phyloP scores from a whole-genome alignment of 257 asterid species.

The Nicotiana sylvestris region DNA sequence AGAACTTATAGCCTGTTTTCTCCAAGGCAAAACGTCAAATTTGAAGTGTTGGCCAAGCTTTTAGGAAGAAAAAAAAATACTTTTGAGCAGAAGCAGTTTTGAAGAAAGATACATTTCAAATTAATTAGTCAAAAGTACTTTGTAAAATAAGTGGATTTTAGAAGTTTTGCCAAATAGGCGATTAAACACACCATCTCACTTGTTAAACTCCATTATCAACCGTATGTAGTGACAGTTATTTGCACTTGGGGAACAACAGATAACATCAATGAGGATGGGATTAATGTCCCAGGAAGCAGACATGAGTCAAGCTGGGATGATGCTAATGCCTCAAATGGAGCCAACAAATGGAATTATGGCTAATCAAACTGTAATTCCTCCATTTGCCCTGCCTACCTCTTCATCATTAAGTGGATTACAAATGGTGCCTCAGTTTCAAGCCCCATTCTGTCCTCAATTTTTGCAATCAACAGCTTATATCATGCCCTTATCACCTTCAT shows the following conservation, averaged over 20 bases:
- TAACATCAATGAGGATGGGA: not conserved
- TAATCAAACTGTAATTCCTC: too few species aligned
- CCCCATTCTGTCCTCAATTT: not conserved
- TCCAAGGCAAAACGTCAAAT: too few species aligned
- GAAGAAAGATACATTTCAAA: too few species aligned
- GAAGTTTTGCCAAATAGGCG: too few species aligned
- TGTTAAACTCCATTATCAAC: not conserved
- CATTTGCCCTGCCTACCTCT: not conserved
- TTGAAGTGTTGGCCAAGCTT: too few species aligned
- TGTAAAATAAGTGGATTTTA: too few species aligned
- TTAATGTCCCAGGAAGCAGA: too few species aligned
- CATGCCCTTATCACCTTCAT: not conserved
- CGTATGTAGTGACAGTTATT: not conserved
- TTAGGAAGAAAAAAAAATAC: too few species aligned
- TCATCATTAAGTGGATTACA: not conserved
- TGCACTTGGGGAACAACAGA: not conserved
- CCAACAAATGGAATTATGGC: not conserved
- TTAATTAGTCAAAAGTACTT: too few species aligned
- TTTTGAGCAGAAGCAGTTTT: too few species aligned
- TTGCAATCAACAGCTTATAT: not conserved
- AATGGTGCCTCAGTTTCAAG: not conserved
- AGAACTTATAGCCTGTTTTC: too few species aligned
- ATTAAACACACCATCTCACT: too few species aligned
- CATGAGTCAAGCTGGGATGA: not conserved
- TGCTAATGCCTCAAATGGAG: not conserved